Base-by-base conservation (phyloP, 192 early-diverging fungal genomes). In the Mortierella antarctica region DNA sequence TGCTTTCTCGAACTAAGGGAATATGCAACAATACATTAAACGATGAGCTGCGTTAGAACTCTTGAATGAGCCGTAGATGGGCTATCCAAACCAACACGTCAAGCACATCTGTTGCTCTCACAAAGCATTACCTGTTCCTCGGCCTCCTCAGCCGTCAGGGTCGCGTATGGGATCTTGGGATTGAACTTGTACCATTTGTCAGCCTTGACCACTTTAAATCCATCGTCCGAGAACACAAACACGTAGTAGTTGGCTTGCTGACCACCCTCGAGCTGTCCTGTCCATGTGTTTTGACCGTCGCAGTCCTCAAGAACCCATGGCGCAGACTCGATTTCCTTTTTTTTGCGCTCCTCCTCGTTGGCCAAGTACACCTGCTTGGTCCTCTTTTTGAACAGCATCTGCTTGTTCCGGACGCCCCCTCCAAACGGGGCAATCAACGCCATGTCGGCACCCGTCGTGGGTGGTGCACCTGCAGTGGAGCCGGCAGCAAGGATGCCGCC, bases 221-320 rank as follows among this genome's bases (percentile, higher is more conserved):
- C 91, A 61, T 95, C 88, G 12, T 91, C 92, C 0, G 91, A 85
- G 50, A 93, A 85, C 21, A 95, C 87, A 88, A 95, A 94, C 49
- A 95, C 71, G 8, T 92, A 88, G 65, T 92, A 92, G 54, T 91
- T 74, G 0, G 92, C 89, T 41, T 76, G 85, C 62, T 95, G 93
- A 17, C 91, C 91, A 52, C 91, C 92, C 71, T 92, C 91, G 23
- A 92, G 78, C 23, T 87, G 83, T 13, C 94, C 93, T 0, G 88
- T 91, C 82, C 87, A 94, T 17, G 82, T 83, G 64, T 93, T 89
- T 20, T 86, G 82, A 42, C 86, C 85, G 57, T 92, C 92, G 65
- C 89, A 92, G 45, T 95, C 94, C 62, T 93, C 93, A 0, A 95
- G 75, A 1, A 95, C 86, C 93, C 93, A 95, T 2, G 92, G 93